phyloP scores from a whole-genome alignment of 2,329 filamentous ascomycete species.

The Allantophomopsis cytisporea region DNA sequence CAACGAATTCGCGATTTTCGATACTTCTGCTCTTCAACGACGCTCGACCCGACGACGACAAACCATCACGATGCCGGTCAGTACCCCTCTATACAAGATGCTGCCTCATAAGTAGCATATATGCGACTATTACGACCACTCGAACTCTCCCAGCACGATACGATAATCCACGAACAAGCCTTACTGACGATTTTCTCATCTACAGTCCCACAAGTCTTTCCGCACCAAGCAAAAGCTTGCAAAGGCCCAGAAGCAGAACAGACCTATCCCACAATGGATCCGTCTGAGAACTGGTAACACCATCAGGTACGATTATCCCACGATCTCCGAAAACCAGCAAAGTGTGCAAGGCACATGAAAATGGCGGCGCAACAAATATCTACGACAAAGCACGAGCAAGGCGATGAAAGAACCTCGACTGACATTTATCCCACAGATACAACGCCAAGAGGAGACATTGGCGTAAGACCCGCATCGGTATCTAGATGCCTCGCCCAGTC shows the following conservation, averaged over 20 bases:
- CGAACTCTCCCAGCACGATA: not conserved
- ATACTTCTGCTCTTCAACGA: too few species aligned
- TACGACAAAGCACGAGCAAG: too few species aligned
- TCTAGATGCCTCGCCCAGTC: conserved; percentile 55
- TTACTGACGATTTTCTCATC: not conserved
- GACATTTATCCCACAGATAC: conserved; percentile 53
- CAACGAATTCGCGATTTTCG: too few species aligned
- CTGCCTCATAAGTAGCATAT: not conserved
- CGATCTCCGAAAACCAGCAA: conserved; percentile 3
- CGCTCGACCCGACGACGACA: conserved; percentile 8
- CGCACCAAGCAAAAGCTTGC: conserved; percentile 99
- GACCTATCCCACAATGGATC: conserved; percentile 99
- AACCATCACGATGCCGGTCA: conserved; percentile 40
- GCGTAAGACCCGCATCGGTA: conserved; percentile 99
- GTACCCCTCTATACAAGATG: conserved; percentile 11
- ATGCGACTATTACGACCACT: conserved; percentile 1
- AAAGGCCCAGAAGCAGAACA: conserved; percentile 99
- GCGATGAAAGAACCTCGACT: too few species aligned
- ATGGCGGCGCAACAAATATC: too few species aligned
- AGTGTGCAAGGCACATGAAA: not conserved
- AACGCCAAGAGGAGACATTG: conserved; percentile 99
- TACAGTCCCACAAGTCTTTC: conserved; percentile 98
- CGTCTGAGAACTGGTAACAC: conserved; percentile 96
- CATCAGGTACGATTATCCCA: conserved; percentile 61
- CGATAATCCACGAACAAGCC: not conserved